Evolutionary conservation across 352 stramenopile genomes (phyloP), one percentile per base, ranked within the genome.

Genomic region (Thalassiosira delicatula): DNA sequence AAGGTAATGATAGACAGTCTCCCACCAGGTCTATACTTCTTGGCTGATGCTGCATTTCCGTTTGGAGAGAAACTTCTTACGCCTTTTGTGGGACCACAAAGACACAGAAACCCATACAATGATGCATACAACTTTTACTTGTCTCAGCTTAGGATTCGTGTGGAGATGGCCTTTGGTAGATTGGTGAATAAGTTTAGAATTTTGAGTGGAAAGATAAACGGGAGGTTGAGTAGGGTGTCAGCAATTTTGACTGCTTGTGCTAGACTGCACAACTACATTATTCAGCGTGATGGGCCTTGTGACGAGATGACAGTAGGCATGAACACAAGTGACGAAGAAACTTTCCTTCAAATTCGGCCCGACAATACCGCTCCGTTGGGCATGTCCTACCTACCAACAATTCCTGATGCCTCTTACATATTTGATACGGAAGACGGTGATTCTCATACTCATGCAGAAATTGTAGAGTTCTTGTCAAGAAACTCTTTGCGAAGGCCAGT

Each of bases 91-190:
- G n/a, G n/a, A n/a, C n/a, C n/a, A n/a, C n/a, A 70, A 32, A 70
- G 69, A 56, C 14, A 42, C 4, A 25, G 49, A 69, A 14, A 27
- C 46, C 46, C 54, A 7, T 3, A 35, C 17, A 5, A 62, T 4
- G 56, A 78, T 12, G 0, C 62, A n/a, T 84, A 68, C 62, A 84
- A 84, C 29, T 91, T 87, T 57, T 83, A 83, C 29, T 40, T 90
- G 0, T 86, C 70, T 29, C 85, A 91, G 30, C 44, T 91, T 0
- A 40, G 85, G 7, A 91, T 92, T 44, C 65, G 81, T 3, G 82
- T 92, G 42, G 83, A 92, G 29, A 90, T 92, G 83, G 65, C 82
- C 14, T 91, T 90, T 42, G 83, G 71, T 12, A 8, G 81, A 0
- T 35, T 85, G 11, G 61, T 71, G 14, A 72, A 56, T 54, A 85